phyloP scores from a whole-genome alignment of 2,329 filamentous ascomycete species.

The Penicillium sumatraense region DNA sequence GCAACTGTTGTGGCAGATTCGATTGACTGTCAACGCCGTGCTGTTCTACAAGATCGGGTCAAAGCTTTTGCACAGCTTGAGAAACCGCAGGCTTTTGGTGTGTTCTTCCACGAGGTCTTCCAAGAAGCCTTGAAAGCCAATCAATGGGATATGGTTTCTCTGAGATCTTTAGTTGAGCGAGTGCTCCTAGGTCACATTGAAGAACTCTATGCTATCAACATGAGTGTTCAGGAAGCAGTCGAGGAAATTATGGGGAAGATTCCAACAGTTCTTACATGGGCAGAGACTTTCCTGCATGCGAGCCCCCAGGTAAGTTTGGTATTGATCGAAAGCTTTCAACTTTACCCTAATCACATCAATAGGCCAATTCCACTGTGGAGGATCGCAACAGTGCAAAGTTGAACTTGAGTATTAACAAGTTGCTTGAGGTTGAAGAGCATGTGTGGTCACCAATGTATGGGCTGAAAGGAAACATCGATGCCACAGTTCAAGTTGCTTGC shows the following conservation, averaged over 20 bases:
- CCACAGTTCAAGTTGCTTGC: constrained; percentile 88
- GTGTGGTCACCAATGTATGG: constrained; percentile 98
- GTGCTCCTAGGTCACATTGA: constrained; percentile 81
- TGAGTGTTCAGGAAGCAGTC: constrained; percentile 72
- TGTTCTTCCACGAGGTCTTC: constrained; percentile 92
- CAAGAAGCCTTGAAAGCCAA: constrained; percentile 87
- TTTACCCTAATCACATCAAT: constrained; percentile 33
- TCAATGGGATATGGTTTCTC: constrained; percentile 72
- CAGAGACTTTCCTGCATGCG: constrained; percentile 74
- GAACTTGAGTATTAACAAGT: constrained; percentile 85
- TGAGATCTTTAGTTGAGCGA: constrained; percentile 68
- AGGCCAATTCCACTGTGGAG: constrained; percentile 73
- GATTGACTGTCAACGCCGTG: constrained; percentile 85
- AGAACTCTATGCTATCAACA: constrained; percentile 84
- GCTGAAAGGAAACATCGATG: constrained; percentile 96
- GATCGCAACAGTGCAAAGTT: constrained; percentile 77
- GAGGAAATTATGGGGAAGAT: constrained; percentile 85
- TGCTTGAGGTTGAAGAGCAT: constrained; percentile 96
- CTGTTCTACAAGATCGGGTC: constrained; percentile 91
- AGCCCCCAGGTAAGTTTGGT: constrained; percentile 64
- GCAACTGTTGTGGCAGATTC: constrained; percentile 96
- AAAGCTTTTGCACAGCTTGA: constrained; percentile 85
- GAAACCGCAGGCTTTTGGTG: constrained; percentile 85
- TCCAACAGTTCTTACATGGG: constrained; percentile 81
- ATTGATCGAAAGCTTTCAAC: constrained; percentile 4